Conservation (phyloP, 179 eudicot species). For the Pouteria campechiana region DNA sequence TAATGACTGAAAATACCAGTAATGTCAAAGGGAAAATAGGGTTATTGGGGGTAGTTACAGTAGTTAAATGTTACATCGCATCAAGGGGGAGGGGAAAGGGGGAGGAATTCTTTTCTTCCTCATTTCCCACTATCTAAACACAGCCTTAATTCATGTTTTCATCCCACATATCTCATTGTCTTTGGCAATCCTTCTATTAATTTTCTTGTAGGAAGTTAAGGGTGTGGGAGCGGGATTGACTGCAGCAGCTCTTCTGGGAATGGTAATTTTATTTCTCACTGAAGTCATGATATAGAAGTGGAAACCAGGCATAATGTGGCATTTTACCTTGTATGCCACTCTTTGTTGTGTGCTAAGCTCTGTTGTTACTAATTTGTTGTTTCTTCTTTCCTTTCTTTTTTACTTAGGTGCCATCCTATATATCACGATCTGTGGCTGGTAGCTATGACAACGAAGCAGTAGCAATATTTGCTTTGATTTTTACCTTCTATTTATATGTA, state of each 20-base stretch:
- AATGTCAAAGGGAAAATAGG: too few species aligned
- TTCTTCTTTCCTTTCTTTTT: not conserved
- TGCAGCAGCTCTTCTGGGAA: conserved; percentile 87
- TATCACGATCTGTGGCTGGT: conserved; percentile 70
- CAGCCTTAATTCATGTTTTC: too few species aligned
- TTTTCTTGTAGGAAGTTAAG: conserved; percentile 73
- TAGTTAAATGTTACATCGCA: too few species aligned
- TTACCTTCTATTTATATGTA: conserved; percentile 83
- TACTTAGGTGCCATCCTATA: conserved; percentile 93
- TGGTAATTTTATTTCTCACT: conserved; percentile 35
- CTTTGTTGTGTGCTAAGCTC: not conserved
- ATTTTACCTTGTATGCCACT: not conserved
- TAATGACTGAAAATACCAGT: too few species aligned
- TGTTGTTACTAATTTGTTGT: not conserved
- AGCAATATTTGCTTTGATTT: conserved; percentile 94
- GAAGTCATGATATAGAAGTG: too few species aligned
- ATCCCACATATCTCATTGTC: too few species aligned
- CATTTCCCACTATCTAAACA: too few species aligned
- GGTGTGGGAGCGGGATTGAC: conserved; percentile 94
- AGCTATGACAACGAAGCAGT: conserved; percentile 98
- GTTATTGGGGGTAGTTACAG: too few species aligned
- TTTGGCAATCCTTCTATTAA: too few species aligned
- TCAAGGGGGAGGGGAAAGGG: too few species aligned
- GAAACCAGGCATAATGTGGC: too few species aligned
- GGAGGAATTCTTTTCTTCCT: too few species aligned